Evolutionary conservation across 495 filamentous ascomycete species (phyloP).

Genomic region (Trichodelitschia bisporula): DNA sequence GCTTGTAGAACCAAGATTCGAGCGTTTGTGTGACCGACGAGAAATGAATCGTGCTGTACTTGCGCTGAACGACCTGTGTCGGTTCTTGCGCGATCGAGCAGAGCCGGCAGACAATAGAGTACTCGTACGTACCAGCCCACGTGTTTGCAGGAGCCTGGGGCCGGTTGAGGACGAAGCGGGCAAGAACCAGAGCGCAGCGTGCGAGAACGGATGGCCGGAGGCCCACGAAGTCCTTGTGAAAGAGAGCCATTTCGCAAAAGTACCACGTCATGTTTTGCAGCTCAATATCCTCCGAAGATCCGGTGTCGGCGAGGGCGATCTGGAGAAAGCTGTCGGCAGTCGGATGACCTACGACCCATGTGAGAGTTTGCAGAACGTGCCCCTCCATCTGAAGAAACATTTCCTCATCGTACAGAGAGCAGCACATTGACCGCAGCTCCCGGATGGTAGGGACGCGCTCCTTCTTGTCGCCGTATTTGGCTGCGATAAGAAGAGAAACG

Average conservation of each 20-base stretch:
- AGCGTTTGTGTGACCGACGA: slow-evolving; percentile 61
- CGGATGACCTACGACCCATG: slow-evolving; percentile 87
- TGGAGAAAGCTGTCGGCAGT: slow-evolving; percentile 86
- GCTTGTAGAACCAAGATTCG: slow-evolving; percentile 64
- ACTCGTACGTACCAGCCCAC: slow-evolving; percentile 65
- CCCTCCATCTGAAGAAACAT: slow-evolving; percentile 99
- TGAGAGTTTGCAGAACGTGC: slow-evolving; percentile 95
- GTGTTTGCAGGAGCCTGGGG: slow-evolving; percentile 47
- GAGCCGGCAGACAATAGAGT: slow-evolving; percentile 47
- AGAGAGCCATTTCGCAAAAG: slow-evolving; percentile 80
- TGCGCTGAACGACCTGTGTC: slow-evolving; percentile 61
- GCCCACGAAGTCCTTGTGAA: slow-evolving; percentile 88
- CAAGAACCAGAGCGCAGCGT: slow-evolving; percentile 59
- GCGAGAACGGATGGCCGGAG: slow-evolving; percentile 77
- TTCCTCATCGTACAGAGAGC: slow-evolving; percentile 89
- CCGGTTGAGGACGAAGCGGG: slow-evolving; percentile 63
- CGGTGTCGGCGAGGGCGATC: slow-evolving; percentile 34
- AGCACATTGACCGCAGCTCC: slow-evolving; percentile 97
- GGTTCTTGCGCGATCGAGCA: slow-evolving; percentile 76
- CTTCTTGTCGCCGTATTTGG: slow-evolving; percentile 97
- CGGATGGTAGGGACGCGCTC: slow-evolving; percentile 86
- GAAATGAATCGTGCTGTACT: slow-evolving; percentile 62
- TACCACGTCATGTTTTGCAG: slow-evolving; percentile 88
- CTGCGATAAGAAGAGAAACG: slow-evolving; percentile 82
- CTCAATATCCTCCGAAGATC: slow-evolving; percentile 49